Percentiles rank a stretch among this genome's conserved stretches.
Evolutionary conservation across 345 rosid species (phyloP).

Genomic region (Pistacia atlantica): DNA sequence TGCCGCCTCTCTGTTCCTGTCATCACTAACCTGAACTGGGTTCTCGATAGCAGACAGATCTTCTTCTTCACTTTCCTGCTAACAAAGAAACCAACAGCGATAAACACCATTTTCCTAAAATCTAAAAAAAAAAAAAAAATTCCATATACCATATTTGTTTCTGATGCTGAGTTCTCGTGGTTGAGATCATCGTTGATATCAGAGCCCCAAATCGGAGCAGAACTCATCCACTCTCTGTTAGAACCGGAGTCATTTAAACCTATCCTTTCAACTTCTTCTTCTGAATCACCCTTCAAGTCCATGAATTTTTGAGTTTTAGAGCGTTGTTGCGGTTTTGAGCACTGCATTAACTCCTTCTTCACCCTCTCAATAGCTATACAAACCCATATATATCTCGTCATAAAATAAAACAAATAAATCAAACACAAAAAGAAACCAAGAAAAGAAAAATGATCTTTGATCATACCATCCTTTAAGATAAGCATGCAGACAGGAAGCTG

Average conservation of each 20-base stretch:
- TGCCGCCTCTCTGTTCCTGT: conserved; percentile 35
- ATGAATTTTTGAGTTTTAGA: conserved; percentile 19
- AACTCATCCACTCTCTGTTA: conserved; percentile 67
- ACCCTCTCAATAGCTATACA: conserved; percentile 56
- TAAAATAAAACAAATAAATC: conserved; percentile 11
- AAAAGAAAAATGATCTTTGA: neutral
- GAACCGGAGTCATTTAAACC: conserved; percentile 33
- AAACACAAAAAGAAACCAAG: neutral
- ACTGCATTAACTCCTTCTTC: conserved; percentile 54
- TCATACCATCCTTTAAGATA: conserved; percentile 62
- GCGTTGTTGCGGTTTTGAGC: conserved; percentile 29
- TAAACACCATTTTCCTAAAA: neutral
- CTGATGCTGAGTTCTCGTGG: conserved; percentile 37
- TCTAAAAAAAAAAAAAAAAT: neutral
- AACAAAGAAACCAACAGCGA: neutral
- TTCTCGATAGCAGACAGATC: conserved; percentile 39
- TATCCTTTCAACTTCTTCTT: conserved; percentile 24
- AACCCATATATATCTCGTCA: conserved; percentile 3
- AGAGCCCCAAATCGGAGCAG: conserved; percentile 62
- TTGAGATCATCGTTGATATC: conserved; percentile 15
- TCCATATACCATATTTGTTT: conserved; percentile 39
- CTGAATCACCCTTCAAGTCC: conserved; percentile 33
- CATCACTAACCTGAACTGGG: conserved; percentile 36
- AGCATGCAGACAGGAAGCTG: conserved; percentile 84
- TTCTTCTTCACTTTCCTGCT: conserved; percentile 46